These are phyloP conservation scores for Nelumbo lutea DNA, from an alignment of 164 flowering plant species.

Conservation along the genomic window DNA sequence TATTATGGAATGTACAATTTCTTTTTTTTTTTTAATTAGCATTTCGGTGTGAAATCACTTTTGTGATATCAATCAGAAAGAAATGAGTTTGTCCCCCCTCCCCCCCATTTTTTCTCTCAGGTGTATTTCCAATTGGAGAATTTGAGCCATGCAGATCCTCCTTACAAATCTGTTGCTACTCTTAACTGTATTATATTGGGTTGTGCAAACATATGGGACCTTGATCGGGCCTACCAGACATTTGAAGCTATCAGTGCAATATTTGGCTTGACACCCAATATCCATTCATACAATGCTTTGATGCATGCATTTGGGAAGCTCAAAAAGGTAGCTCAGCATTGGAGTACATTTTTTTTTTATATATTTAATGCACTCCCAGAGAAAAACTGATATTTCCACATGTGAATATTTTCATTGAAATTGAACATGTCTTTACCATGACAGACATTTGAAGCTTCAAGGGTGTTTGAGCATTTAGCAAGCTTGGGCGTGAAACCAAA, in stretches of 20 bases:
- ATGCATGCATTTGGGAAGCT: slow-evolving; percentile 87
- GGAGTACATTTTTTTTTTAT: background rate
- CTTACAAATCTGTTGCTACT: slow-evolving; percentile 94
- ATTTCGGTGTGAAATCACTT: no score
- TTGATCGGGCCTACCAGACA: slow-evolving; percentile 93
- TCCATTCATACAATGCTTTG: slow-evolving; percentile 90
- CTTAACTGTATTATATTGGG: slow-evolving; percentile 87
- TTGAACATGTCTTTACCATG: slow-evolving; percentile 6
- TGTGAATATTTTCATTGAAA: background rate
- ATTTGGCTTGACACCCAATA: slow-evolving; percentile 74
- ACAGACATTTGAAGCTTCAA: slow-evolving; percentile 87
- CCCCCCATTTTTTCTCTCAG: slow-evolving; percentile 27
- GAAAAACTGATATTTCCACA: no score
- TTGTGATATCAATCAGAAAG: no score
- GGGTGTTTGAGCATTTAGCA: slow-evolving; percentile 72
- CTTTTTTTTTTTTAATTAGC: no score
- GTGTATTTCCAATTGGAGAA: slow-evolving; percentile 95
- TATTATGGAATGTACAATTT: no score
- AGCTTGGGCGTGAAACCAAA: slow-evolving; percentile 80
- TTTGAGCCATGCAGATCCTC: slow-evolving; percentile 72
- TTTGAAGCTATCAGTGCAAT: slow-evolving; percentile 65
- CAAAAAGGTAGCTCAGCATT: slow-evolving; percentile 51
- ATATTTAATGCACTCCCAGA: background rate
- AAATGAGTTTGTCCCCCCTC: no score
- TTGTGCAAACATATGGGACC: slow-evolving; percentile 94